Evolutionary conservation across 176 grass and related monocot species (phyloP).

Genomic region (Aegilops speltoides): DNA sequence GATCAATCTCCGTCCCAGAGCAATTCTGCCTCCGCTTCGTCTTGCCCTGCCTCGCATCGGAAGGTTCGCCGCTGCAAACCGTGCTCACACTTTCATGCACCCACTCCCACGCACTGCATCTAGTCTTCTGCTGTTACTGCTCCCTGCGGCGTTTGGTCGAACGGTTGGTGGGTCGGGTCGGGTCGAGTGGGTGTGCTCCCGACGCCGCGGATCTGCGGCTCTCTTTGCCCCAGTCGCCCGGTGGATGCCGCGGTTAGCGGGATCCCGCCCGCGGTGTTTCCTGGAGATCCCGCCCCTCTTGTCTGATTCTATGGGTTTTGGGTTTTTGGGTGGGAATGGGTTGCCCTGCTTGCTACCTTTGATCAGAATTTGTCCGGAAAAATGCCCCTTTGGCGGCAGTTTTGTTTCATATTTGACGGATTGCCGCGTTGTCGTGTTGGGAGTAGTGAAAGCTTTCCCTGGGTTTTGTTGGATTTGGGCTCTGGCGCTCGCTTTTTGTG

Average conservation of each 20-base stretch:
- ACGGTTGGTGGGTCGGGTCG: conserved; percentile 14
- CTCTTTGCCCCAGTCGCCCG: not conserved
- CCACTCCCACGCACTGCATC: not conserved
- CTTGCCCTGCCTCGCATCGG: not conserved
- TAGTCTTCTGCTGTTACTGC: not conserved
- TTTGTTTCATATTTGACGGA: not conserved
- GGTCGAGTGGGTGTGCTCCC: not conserved
- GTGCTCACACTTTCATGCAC: not conserved
- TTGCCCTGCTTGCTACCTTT: conserved; percentile 3
- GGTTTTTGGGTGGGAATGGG: conserved; percentile 25
- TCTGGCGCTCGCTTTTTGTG: not conserved
- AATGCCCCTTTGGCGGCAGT: not conserved
- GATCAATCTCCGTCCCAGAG: not conserved
- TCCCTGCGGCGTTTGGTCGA: conserved; percentile 27
- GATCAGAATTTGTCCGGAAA: conserved; percentile 13
- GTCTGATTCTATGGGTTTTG: conserved; percentile 9
- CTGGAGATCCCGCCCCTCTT: conserved; percentile 20
- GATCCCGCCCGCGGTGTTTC: not conserved
- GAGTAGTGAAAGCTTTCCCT: not conserved
- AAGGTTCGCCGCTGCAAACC: conserved; percentile 29
- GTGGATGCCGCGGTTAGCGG: not conserved
- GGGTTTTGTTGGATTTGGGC: conserved; percentile 15
- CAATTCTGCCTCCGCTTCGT: not conserved
- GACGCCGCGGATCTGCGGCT: conserved; percentile 37
- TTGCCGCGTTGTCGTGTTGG: not conserved